Percentiles rank a stretch among this genome's conserved stretches.
These are phyloP conservation scores for Acacia concinna DNA, from an alignment of 331 rosid genomes.

Conservation along the genomic window DNA sequence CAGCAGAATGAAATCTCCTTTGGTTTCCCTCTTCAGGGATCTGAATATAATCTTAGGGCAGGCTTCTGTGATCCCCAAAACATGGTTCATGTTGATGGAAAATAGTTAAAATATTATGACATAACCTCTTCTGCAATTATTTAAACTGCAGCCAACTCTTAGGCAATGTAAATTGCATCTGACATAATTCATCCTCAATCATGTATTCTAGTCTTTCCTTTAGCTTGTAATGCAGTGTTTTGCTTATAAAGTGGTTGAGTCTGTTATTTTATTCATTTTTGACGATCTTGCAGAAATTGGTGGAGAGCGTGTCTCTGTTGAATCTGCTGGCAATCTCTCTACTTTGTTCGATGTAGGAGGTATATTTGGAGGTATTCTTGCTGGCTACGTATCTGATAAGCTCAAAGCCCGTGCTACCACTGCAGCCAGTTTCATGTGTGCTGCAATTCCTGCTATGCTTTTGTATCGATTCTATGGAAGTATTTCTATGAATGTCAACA, in stretches of 20 bases:
- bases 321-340: constrained; percentile 85
- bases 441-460: constrained; percentile 72
- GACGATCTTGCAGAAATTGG: constrained; percentile 66
- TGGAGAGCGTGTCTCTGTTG: constrained; percentile 66
- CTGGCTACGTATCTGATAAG: constrained; percentile 80
- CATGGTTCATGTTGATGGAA: background rate
- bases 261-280: background rate
- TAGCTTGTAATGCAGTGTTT: constrained; percentile 1
- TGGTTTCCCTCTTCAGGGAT: background rate
- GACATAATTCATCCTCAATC: background rate
- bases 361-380: constrained; percentile 78
- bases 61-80: background rate
- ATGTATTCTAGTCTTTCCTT: background rate
- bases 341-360: constrained; percentile 88
- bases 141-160: constrained; percentile 10
- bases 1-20: background rate
- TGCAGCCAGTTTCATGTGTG: constrained; percentile 78
- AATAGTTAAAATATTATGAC: background rate
- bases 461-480: constrained; percentile 61
- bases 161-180: constrained; percentile 3
- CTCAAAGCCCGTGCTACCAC: constrained; percentile 79
- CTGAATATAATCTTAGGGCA: background rate
- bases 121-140: background rate
- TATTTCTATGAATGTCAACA: constrained; percentile 53
- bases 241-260: background rate